Conservation (phyloP, 1,284 basidiomycete genomes). For the Cryptococcus sp. region DNA sequence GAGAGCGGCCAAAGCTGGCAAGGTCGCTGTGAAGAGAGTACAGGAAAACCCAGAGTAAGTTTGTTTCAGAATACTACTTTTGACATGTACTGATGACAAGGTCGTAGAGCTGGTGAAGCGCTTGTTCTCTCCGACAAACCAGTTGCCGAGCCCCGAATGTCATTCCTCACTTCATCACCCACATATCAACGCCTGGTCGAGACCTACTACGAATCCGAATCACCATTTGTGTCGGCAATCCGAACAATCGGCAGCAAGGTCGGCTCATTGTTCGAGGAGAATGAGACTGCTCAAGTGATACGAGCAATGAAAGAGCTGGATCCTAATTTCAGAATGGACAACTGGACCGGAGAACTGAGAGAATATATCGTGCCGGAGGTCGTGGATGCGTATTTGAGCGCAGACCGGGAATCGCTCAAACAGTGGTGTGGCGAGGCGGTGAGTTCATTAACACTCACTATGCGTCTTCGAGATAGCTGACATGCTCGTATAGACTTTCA, state of each 20-base stretch:
- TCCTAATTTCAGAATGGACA: constrained; percentile 80
- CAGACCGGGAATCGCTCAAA: constrained; percentile 79
- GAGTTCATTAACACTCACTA: constrained; percentile 49
- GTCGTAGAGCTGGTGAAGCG: constrained; percentile 73
- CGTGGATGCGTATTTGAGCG: constrained; percentile 90
- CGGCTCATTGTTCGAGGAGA: constrained; percentile 90
- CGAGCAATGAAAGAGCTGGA: constrained; percentile 84
- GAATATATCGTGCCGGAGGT: constrained; percentile 98
- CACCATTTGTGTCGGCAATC: constrained; percentile 78
- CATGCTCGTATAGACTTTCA: constrained; percentile 69
- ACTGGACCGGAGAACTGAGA: constrained; percentile 84
- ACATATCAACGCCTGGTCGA: constrained; percentile 60
- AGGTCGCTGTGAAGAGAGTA: constrained; percentile 58
- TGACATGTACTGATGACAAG: not conserved
- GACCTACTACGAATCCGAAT: constrained; percentile 89
- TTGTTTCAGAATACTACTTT: not conserved
- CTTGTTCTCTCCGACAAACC: constrained; percentile 69
- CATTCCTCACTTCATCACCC: constrained; percentile 61
- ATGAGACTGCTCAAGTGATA: constrained; percentile 92
- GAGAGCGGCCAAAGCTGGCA: constrained; percentile 79
- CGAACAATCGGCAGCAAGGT: constrained; percentile 83
- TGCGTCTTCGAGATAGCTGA: not conserved
- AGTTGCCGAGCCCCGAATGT: constrained; percentile 56
- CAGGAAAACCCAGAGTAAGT: constrained; percentile 72
- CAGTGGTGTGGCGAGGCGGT: constrained; percentile 97